These are phyloP conservation scores for Zygosaccharomyces siamensis DNA, from an alignment of 805 yeast species.

Conservation along the genomic window DNA sequence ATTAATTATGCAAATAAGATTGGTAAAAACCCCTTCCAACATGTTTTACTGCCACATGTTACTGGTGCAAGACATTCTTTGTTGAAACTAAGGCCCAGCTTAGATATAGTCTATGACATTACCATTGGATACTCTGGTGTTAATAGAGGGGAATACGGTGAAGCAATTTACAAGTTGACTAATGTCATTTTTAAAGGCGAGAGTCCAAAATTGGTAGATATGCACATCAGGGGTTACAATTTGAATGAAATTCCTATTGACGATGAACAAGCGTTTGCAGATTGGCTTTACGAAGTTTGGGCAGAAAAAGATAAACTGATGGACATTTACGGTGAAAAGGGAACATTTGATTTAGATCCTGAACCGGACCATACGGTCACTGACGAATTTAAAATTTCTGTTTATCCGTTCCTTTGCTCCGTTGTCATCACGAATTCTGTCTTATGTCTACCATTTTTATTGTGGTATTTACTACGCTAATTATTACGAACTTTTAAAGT, in stretches of 20 bases:
- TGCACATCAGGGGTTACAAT: conserved; percentile 56
- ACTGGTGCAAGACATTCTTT: conserved; percentile 74
- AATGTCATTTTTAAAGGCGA: conserved; percentile 62
- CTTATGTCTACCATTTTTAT: conserved; percentile 17
- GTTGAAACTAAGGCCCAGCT: conserved; percentile 47
- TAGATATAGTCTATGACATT: conserved; percentile 66
- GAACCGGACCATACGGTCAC: conserved; percentile 16
- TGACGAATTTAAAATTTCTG: conserved; percentile 23
- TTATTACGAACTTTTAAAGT: neutral
- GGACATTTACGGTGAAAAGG: conserved; percentile 54
- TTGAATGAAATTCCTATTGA: conserved; percentile 61
- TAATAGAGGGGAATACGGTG: conserved; percentile 60
- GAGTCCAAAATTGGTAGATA: conserved; percentile 63
- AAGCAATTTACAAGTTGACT: conserved; percentile 63
- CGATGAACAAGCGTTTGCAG: conserved; percentile 53
- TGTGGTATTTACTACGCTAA: neutral
- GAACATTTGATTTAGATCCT: conserved; percentile 41
- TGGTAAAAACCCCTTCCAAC: conserved; percentile 46
- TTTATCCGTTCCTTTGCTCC: conserved; percentile 5
- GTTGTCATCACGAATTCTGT: conserved; percentile 11
- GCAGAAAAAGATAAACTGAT: conserved; percentile 67
- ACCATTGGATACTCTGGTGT: conserved; percentile 82
- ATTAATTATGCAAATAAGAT: conserved; percentile 51
- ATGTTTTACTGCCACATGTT: conserved; percentile 75
- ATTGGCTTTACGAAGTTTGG: conserved; percentile 78